These are phyloP conservation scores for Aureobasidium sp. DNA, from an alignment of 2,329 filamentous ascomycete species.

Conservation along the genomic window DNA sequence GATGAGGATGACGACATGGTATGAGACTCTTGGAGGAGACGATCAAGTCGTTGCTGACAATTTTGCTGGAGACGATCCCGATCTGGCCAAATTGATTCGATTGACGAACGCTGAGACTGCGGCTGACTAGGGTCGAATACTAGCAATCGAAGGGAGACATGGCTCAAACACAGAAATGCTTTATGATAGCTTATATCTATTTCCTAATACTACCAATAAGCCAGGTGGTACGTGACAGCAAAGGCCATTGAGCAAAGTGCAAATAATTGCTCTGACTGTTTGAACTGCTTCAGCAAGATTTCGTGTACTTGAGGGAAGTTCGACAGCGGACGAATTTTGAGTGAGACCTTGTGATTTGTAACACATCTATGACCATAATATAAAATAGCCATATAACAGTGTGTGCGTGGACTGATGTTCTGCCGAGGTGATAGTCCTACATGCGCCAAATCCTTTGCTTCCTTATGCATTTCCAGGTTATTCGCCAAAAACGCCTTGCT, in stretches of 20 bases:
- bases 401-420: background rate
- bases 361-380: background rate
- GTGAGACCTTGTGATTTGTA: background rate
- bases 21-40: background rate
- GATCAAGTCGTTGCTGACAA: background rate
- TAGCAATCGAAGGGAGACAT: background rate
- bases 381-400: background rate
- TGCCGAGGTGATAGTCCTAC: background rate
- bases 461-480: background rate
- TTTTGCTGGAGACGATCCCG: background rate
- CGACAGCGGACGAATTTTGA: background rate
- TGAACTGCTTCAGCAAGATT: too few species aligned
- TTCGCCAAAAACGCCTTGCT: conserved; percentile 13
- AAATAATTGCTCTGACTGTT: too few species aligned
- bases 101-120: background rate
- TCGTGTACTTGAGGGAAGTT: background rate
- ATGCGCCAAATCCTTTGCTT: background rate
- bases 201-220: too few species aligned
- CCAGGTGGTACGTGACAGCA: too few species aligned
- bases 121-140: background rate
- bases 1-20: conserved; percentile 11
- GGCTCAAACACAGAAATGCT: background rate
- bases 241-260: too few species aligned
- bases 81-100: background rate
- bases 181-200: background rate